Base-by-base conservation (phyloP, 1,284 basidiomycete genomes). In the Ceratobasidium sp. region DNA sequence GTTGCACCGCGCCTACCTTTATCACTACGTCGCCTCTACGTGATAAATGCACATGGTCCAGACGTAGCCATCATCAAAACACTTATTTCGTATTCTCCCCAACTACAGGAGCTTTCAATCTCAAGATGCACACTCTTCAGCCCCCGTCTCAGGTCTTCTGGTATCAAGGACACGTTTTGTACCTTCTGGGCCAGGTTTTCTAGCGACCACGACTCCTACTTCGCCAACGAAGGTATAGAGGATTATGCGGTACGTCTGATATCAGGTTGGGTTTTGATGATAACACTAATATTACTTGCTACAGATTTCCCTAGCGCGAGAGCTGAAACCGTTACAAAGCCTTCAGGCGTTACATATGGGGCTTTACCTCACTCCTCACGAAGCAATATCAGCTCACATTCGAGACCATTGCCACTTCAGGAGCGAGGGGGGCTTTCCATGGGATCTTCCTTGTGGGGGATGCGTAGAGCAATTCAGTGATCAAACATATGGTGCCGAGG, bases 201-300 rank as follows among this genome's bases (percentile, higher is more conserved):
- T 5, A 41, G 53, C 24, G 69, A 73, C 16, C 69, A 73, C 22
- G 69, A 73, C n/a, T 59, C 69, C 6, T 73, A 73, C n/a, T 73
- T 72, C 24, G 69, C 69, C 37, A 13, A 34, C 13, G 58, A 61
- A 31, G 69, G 69, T 1, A 37, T 62, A 27, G 46, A 61, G 29
- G 58, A 73, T 19, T 73, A 73, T 31, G 69, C 69, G 39, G 58
- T 62, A 31, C 31, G 63, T 65, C 19, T 13, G 22, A n/a, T 8
- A 9, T 49, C n/a, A 9, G 8, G 48, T 11, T n/a, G 29, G 2
- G 1, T 51, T 2, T 2, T 34, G 19, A 8, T 7, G 16, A 31
- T 46, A 48, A 16, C 22, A 14, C 8, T 37, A 8, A 48, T n/a
- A 8, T 16, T 8, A 9, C 9, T 19, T 9, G 6, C 0, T 19